Base-by-base conservation (phyloP, 495 filamentous ascomycete species). In the Aspergillus campestris region DNA sequence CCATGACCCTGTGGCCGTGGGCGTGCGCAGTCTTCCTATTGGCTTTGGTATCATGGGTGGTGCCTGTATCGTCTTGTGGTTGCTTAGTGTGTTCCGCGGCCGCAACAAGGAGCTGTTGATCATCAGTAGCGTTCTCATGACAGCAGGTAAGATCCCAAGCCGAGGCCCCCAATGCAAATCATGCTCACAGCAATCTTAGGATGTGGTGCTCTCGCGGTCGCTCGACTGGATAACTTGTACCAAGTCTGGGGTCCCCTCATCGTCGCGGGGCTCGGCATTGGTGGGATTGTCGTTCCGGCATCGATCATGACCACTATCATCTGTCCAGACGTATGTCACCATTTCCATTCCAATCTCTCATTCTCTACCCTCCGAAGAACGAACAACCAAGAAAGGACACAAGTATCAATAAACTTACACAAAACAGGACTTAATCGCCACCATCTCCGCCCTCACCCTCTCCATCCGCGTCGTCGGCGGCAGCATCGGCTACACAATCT, bases 241-340 rank as follows among this genome's bases (percentile, higher is more conserved):
- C 59, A 70, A 18, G 62, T 86, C 11, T 87, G 80, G 68, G 76
- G 69, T 24, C 60, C 87, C 36, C 67, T 87, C 38, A 61, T 78
- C 40, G 56, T 87, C 18, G 81, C 83, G 8, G 79, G 81, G 18
- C 63, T 87, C 6, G 84, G 84, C 12, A 84, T 87, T 14, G 84
- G 83, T 11, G 84, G 83, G 5, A 84, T 88, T 31, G 79, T 86
- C 9, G 81, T 87, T 10, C 84, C 82, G 1, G 81, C 82, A 8
- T 80, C 77, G 0, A 82, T 84, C 52, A 82, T 85, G 34, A 80
- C 79, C 4, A 85, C 81, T 4, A 86, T 86, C 53, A 82, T 87
- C 48, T 85, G 82, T 47, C 80, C 82, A 5, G 78, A 80, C 58
- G 71, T 74, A 56, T 51, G 64, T 38, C 11, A 8, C 39, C 8